Conservation (phyloP, 768 basidiomycete genomes). For the Hericium rajendrae region DNA sequence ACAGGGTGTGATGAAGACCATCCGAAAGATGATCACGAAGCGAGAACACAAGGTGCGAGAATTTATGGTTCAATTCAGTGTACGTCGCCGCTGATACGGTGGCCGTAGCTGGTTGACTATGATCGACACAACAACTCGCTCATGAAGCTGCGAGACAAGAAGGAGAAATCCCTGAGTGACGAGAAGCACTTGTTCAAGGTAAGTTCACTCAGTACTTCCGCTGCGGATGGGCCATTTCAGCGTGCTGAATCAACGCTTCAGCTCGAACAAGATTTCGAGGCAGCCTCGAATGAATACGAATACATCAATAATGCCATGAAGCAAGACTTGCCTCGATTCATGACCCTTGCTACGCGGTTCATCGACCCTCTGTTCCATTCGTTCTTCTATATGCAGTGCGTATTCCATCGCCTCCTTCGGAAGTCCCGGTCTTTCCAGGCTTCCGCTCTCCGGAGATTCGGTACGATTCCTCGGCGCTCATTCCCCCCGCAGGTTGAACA, state of each 20-base stretch:
- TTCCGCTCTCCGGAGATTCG: slow-evolving; percentile 1
- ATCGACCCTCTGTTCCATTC: slow-evolving; percentile 98
- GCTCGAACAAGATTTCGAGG: slow-evolving; percentile 95
- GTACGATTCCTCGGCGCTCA: not conserved
- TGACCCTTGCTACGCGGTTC: slow-evolving; percentile 78
- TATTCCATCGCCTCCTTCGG: slow-evolving; percentile 13
- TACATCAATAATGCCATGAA: slow-evolving; percentile 87
- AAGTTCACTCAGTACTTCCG: slow-evolving; percentile 9
- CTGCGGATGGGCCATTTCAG: no score
- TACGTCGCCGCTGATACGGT: not conserved
- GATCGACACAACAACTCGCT: slow-evolving; percentile 95
- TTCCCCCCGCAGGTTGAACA: slow-evolving; percentile 56
- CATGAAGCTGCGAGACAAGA: slow-evolving; percentile 94
- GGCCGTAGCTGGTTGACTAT: slow-evolving; percentile 69
- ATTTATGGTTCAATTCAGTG: not conserved
- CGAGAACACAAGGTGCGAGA: slow-evolving; percentile 82
- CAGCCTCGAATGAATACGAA: slow-evolving; percentile 87
- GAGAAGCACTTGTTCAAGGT: slow-evolving; percentile 98
- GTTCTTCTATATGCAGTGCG: slow-evolving; percentile 98
- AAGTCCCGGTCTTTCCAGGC: not conserved
- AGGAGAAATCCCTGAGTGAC: slow-evolving; percentile 91
- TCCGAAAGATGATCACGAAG: slow-evolving; percentile 92
- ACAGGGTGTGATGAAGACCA: slow-evolving; percentile 74
- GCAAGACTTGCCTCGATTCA: slow-evolving; percentile 88
- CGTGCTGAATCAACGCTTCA: slow-evolving; percentile 19